Conservation (phyloP, 176 grass and related monocot genomes). For the Bolboschoenus planiculmis region DNA sequence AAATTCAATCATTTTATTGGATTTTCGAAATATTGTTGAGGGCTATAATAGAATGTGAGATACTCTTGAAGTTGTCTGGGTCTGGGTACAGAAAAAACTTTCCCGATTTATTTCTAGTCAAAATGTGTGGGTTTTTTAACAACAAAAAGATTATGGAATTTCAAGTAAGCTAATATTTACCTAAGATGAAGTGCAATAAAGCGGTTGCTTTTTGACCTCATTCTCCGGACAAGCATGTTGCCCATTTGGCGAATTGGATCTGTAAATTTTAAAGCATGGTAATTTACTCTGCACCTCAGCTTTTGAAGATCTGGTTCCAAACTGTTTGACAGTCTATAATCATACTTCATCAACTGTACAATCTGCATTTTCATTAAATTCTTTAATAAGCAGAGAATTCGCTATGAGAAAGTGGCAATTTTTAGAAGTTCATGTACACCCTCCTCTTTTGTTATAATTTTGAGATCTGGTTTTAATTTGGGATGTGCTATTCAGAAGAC, state of each 20-base stretch:
- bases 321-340: constrained; percentile 73
- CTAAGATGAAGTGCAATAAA: constrained; percentile 90
- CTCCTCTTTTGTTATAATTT: not conserved
- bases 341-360: constrained; percentile 76
- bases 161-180: constrained; percentile 17
- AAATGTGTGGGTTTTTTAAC: not conserved
- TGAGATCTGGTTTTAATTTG: not conserved
- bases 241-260: constrained; percentile 73
- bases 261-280: constrained; percentile 75
- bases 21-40: not conserved
- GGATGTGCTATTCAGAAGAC: not conserved
- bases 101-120: not conserved
- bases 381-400: not conserved
- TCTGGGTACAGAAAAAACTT: not conserved
- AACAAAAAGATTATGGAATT: not conserved
- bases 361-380: constrained; percentile 36
- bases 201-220: constrained; percentile 43
- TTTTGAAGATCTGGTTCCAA: constrained; percentile 79
- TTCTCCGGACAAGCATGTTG: constrained; percentile 55
- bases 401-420: not conserved
- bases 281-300: constrained; percentile 88
- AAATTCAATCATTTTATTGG: not conserved
- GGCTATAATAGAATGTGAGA: not conserved
- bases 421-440: not conserved
- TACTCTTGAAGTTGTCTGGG: not conserved